These are phyloP conservation scores for Aegilops sharonensis DNA, from an alignment of 176 grass and related monocot species.

Conservation along the genomic window DNA sequence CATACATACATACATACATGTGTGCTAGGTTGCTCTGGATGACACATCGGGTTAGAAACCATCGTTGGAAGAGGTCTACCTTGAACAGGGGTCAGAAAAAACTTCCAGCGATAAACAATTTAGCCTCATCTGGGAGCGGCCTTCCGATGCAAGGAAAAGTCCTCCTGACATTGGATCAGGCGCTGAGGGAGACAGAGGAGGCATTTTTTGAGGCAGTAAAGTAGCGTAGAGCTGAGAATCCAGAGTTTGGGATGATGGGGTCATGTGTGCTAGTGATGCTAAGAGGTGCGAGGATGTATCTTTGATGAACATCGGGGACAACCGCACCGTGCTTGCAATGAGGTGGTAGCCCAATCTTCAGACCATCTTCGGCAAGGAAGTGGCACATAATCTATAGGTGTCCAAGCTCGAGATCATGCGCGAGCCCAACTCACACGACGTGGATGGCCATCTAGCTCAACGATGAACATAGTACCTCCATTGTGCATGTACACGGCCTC, in stretches of 20 bases:
- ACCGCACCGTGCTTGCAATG: slow-evolving; percentile 71
- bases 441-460: too few relatives aligned
- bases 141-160: slow-evolving; percentile 34
- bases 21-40: too few relatives aligned
- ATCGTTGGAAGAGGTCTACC: too few relatives aligned
- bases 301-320: slow-evolving; percentile 92
- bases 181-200: slow-evolving; percentile 66
- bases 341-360: slow-evolving; percentile 53
- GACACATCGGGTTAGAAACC: too few relatives aligned
- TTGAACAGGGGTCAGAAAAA: neutral
- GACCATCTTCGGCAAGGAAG: slow-evolving; percentile 46
- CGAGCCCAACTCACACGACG: too few relatives aligned
- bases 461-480: too few relatives aligned
- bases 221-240: slow-evolving; percentile 41
- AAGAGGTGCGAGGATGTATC: slow-evolving; percentile 73
- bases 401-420: slow-evolving; percentile 14
- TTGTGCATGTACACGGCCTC: too few relatives aligned
- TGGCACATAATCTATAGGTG: slow-evolving; percentile 34
- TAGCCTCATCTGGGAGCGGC: neutral
- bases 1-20: too few relatives aligned
- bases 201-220: slow-evolving; percentile 62
- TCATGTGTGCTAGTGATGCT: slow-evolving; percentile 91
- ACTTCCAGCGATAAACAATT: neutral
- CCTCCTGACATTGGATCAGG: slow-evolving; percentile 57
- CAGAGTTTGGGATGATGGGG: slow-evolving; percentile 76